These are phyloP conservation scores for Cyberlindnera americana DNA, from an alignment of 805 yeast species.

Conservation along the genomic window DNA sequence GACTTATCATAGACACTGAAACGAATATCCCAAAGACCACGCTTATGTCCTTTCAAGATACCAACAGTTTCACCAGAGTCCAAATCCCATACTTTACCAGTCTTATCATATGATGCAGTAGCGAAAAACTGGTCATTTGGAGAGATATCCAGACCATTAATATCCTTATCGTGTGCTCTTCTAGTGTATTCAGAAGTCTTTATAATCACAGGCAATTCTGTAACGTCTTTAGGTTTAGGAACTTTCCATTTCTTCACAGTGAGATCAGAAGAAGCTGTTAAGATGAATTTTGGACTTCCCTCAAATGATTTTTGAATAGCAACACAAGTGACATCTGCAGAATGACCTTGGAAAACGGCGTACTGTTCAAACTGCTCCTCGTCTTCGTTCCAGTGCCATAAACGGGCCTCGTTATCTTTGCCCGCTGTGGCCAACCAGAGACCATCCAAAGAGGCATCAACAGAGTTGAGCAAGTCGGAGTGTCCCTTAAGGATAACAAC, in stretches of 20 bases:
- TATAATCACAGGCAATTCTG: constrained; percentile 33
- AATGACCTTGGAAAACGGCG: constrained; percentile 80
- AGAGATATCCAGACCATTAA: constrained; percentile 84
- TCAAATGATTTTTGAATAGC: constrained; percentile 48
- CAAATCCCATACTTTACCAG: constrained; percentile 85
- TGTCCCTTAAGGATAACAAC: constrained; percentile 75
- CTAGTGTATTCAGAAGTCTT: constrained; percentile 80
- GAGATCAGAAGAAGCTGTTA: constrained; percentile 90
- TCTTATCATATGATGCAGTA: constrained; percentile 90
- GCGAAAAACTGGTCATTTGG: constrained; percentile 88
- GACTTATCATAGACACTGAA: constrained; percentile 79
- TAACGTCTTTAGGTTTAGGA: constrained; percentile 58
- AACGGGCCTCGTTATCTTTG: constrained; percentile 78
- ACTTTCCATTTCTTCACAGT: constrained; percentile 84
- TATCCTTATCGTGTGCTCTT: constrained; percentile 96
- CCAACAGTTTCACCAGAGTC: constrained; percentile 87
- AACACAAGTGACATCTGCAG: constrained; percentile 80
- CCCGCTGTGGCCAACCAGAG: constrained; percentile 89
- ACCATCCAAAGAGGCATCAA: constrained; percentile 80
- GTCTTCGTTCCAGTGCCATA: constrained; percentile 67
- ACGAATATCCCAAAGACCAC: constrained; percentile 91
- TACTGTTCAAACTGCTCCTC: constrained; percentile 39
- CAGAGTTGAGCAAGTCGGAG: constrained; percentile 73
- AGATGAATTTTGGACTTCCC: constrained; percentile 57
- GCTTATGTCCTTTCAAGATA: constrained; percentile 80